These are phyloP conservation scores for Cladorrhinum sp. DNA, from an alignment of 2,329 filamentous ascomycete genomes.

Conservation along the genomic window DNA sequence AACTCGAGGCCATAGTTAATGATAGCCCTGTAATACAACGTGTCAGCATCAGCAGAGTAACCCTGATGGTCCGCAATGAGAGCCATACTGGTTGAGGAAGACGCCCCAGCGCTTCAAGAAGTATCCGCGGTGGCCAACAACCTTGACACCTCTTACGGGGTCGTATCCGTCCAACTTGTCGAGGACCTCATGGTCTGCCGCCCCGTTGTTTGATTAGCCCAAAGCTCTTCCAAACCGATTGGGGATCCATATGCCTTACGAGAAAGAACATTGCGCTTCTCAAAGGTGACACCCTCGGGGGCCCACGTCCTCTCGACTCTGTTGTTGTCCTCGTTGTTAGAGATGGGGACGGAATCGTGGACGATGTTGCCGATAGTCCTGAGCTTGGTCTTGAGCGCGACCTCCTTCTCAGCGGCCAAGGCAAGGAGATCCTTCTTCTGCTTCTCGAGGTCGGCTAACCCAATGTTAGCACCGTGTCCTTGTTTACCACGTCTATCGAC, in stretches of 20 bases:
- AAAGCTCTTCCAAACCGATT: not conserved
- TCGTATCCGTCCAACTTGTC: slow-evolving; percentile 87
- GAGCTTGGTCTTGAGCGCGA: slow-evolving; percentile 70
- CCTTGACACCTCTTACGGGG: slow-evolving; percentile 85
- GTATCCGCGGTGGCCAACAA: slow-evolving; percentile 92
- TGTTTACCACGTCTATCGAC: not conserved
- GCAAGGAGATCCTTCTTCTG: slow-evolving; percentile 79
- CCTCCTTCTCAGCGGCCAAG: slow-evolving; percentile 71
- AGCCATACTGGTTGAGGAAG: slow-evolving; percentile 27
- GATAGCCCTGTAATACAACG: slow-evolving; percentile 62
- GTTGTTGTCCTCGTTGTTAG: slow-evolving; percentile 88
- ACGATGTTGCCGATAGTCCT: slow-evolving; percentile 88
- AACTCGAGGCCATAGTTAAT: slow-evolving; percentile 95
- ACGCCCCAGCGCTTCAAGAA: slow-evolving; percentile 88
- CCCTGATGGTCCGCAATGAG: not conserved
- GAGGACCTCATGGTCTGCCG: slow-evolving; percentile 78
- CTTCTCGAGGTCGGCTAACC: slow-evolving; percentile 62
- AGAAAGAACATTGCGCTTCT: slow-evolving; percentile 76
- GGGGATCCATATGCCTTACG: slow-evolving; percentile 35
- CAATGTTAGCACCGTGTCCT: slow-evolving; percentile 9
- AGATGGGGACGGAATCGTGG: slow-evolving; percentile 80
- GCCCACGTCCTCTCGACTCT: slow-evolving; percentile 72
- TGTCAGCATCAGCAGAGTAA: slow-evolving; percentile 5
- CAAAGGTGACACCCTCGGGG: slow-evolving; percentile 68
- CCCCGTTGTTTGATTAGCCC: slow-evolving; percentile 1